phyloP scores from a whole-genome alignment of 2,329 filamentous ascomycete genomes.

The Fusarium lyarnte region DNA sequence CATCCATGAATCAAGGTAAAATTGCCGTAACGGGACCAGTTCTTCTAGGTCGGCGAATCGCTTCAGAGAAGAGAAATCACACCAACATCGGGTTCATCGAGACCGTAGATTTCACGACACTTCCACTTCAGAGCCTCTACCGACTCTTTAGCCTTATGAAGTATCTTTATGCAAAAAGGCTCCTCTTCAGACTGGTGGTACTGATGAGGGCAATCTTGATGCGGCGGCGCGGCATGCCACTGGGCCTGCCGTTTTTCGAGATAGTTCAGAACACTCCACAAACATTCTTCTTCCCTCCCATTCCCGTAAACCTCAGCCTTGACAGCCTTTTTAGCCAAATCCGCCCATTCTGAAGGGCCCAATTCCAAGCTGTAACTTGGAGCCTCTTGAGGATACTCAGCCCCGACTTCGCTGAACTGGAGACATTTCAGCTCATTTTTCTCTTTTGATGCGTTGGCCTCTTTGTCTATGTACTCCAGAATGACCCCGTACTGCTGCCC shows the following conservation, averaged over 20 bases:
- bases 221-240: neutral
- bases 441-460: rapidly evolving
- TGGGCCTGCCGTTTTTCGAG: neutral
- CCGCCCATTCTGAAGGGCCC: neutral
- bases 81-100: neutral
- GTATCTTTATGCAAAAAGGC: conserved; percentile 1
- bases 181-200: neutral
- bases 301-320: neutral
- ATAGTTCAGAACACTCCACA: neutral
- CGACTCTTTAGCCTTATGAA: neutral
- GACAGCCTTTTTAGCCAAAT: neutral
- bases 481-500: neutral
- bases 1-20: too few relatives aligned
- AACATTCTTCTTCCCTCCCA: neutral
- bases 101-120: neutral
- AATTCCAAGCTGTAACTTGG: neutral
- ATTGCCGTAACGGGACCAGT: too few relatives aligned
- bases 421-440: neutral
- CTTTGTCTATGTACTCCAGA: neutral
- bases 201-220: neutral
- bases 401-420: neutral
- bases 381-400: rapidly evolving
- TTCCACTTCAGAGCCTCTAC: neutral
- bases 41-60: neutral
- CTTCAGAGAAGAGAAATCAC: neutral